Conservation (phyloP, 345 rosid species). For the Salix arbutifolia region DNA sequence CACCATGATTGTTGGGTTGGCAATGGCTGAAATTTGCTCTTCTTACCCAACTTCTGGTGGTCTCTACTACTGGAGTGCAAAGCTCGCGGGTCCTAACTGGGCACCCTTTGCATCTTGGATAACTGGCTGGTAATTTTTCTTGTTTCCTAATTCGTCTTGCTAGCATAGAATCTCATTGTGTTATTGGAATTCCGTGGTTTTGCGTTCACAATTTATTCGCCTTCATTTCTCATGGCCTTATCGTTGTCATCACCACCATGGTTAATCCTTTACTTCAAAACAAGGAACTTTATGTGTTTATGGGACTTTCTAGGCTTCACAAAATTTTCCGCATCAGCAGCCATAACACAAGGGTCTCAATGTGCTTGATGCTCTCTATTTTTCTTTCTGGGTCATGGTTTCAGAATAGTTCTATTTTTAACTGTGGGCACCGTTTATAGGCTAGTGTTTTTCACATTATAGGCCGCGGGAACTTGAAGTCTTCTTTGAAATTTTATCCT, state of each 20-base stretch:
- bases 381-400: neutral
- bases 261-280: neutral
- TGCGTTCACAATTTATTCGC: neutral
- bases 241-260: neutral
- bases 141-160: neutral
- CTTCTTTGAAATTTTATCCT: neutral
- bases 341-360: neutral
- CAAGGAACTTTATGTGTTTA: too few relatives aligned
- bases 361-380: neutral
- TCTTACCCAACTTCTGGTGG: conserved; percentile 97
- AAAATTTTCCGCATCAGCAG: neutral
- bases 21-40: conserved; percentile 98
- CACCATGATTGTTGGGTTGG: conserved; percentile 79
- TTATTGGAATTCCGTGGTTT: neutral
- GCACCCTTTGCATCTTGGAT: conserved; percentile 96
- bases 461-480: neutral
- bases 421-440: neutral
- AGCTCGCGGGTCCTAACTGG: conserved; percentile 86
- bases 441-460: neutral
- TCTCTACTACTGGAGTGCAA: conserved; percentile 98
- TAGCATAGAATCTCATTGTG: neutral
- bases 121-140: conserved; percentile 73
- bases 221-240: neutral
- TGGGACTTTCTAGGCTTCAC: neutral
- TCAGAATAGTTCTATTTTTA: neutral